Evolutionary conservation across 768 basidiomycete species (phyloP).

Genomic region (Tubosaeta sp.): DNA sequence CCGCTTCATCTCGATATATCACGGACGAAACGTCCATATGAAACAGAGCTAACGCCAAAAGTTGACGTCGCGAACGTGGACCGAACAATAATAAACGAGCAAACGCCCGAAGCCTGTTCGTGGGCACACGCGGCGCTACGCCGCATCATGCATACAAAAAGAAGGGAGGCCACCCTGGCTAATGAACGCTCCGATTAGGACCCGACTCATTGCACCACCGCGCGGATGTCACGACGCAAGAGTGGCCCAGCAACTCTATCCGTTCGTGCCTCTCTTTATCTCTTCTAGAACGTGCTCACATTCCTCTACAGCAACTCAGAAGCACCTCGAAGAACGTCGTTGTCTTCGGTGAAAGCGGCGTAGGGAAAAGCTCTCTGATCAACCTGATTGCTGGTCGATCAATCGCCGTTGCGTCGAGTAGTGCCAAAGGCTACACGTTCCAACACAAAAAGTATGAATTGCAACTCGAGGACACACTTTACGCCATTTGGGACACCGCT

Average conservation of each 20-base stretch:
- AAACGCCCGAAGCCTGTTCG: slow-evolving; percentile 3
- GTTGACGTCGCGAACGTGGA: neutral
- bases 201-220: slow-evolving; percentile 10
- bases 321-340: slow-evolving; percentile 22
- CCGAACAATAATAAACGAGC: slow-evolving; percentile 9
- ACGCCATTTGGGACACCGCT: slow-evolving; percentile 35
- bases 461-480: slow-evolving; percentile 19
- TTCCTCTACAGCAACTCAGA: slow-evolving; percentile 5
- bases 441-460: slow-evolving; percentile 26
- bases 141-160: slow-evolving; percentile 20
- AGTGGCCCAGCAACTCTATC: slow-evolving; percentile 1
- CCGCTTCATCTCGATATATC: slow-evolving; percentile 19
- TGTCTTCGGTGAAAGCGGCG: slow-evolving; percentile 27
- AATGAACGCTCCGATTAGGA: slow-evolving; percentile 6
- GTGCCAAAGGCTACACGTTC: slow-evolving; percentile 35
- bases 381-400: slow-evolving; percentile 39
- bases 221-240: slow-evolving; percentile 23
- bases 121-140: slow-evolving; percentile 8
- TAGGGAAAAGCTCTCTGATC: slow-evolving; percentile 42
- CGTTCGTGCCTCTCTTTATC: slow-evolving; percentile 12
- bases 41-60: neutral
- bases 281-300: slow-evolving; percentile 4
- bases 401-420: slow-evolving; percentile 34
- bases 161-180: slow-evolving; percentile 1
- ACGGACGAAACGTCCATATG: slow-evolving; percentile 10